Evolutionary conservation across 495 filamentous ascomycete genomes (phyloP), one percentile per base, ranked within the genome.

Genomic region (Aspergillus sparsus): DNA sequence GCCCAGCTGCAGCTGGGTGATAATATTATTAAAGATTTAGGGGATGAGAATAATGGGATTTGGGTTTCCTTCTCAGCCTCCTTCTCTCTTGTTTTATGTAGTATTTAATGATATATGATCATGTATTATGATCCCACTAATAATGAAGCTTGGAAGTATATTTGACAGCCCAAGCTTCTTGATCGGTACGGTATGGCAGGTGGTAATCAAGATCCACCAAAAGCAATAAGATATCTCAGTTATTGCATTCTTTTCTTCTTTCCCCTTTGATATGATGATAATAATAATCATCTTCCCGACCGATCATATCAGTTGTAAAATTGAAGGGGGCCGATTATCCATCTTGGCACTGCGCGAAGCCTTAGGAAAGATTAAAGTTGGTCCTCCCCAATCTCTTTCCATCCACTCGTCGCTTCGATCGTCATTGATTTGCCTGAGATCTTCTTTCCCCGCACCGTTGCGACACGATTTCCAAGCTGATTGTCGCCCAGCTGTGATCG

Each of bases 381-480:
- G 44, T 66, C 56, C 52, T 66, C 56, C 35, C 56, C 60, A 60
- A 54, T 56, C 49, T 60, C 36, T 27, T 47, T 45, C 49, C 56
- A 42, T 49, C 60, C 64, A 64, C 57, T 65, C 49, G 57, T 61
- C 55, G 45, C 37, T 57, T 66, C 57, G 61, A 62, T 68, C 62
- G 50, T 49, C 42, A 16, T 53, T 53, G 66, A 63, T 59, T 62
- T 65, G 63, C 59, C 53, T 62, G 58, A 53, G 61, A 68, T 65
- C 61, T 56, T 62, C 58, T 64, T 58, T 65, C 66, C 66, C 66
- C 66, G 61, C 66, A 68, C 66, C 60, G 55, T 60, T 62, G 55
- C 55, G 54, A 50, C 57, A 55, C 45, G 53, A 46, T 49, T 41
- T 31, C 13, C 51, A 58, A 58, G 39, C 33, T 31, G 49, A 47